These are phyloP conservation scores for Coprinopsis cinerea DNA, from an alignment of 768 basidiomycete genomes.

Conservation along the genomic window DNA sequence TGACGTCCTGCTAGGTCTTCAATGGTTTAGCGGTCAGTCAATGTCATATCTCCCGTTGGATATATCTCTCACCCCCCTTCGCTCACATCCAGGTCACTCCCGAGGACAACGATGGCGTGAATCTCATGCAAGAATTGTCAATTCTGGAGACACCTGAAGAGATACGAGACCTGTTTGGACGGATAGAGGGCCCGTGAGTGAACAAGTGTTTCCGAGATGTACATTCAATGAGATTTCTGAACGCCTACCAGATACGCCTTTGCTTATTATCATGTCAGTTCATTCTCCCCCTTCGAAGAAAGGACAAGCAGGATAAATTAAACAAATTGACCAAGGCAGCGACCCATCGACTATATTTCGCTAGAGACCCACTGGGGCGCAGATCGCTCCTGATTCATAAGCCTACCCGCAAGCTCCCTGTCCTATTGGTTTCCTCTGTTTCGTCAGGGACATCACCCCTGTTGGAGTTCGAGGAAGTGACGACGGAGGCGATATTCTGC, in stretches of 20 bases:
- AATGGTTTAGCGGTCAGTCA: constrained; percentile 65
- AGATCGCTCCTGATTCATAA: constrained; percentile 75
- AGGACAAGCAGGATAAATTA: neutral
- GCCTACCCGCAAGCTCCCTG: constrained; percentile 42
- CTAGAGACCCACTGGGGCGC: constrained; percentile 78
- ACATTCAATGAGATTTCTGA: too few species aligned
- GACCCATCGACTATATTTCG: constrained; percentile 56
- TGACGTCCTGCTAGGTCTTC: constrained; percentile 44
- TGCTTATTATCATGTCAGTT: constrained; percentile 66
- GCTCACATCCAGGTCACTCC: constrained; percentile 37
- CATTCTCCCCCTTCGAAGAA: neutral
- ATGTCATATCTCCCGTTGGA: neutral
- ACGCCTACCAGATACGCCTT: constrained; percentile 63
- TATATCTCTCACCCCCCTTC: neutral
- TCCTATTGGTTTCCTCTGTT: constrained; percentile 61
- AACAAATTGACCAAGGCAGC: constrained; percentile 28
- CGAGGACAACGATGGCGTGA: constrained; percentile 70
- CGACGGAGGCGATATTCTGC: constrained; percentile 50
- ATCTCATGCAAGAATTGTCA: constrained; percentile 35
- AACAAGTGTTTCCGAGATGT: constrained; percentile 6
- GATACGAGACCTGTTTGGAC: constrained; percentile 48
- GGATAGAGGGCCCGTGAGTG: constrained; percentile 79
- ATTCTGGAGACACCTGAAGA: constrained; percentile 27
- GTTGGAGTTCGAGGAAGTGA: constrained; percentile 57
- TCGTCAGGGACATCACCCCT: constrained; percentile 42